A percentile compares a stretch with the other conserved stretches of the same genome.
Conservation (phyloP, 768 basidiomycete genomes). For the Cystobasidium ongulense region DNA sequence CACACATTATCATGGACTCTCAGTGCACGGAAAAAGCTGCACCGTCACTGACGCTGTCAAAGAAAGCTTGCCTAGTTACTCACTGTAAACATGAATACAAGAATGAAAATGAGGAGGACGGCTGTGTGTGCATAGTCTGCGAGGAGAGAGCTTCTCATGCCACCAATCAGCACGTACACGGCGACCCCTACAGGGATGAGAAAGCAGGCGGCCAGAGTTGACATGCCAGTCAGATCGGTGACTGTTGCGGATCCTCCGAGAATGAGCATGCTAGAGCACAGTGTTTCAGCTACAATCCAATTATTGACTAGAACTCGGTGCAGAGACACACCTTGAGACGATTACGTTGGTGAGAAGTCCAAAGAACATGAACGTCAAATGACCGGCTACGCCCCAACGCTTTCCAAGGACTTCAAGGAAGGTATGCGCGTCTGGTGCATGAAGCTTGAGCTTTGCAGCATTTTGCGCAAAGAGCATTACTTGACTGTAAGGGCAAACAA, state of each 20-base stretch:
- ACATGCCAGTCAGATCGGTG: constrained; percentile 78
- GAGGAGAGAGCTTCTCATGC: constrained; percentile 72
- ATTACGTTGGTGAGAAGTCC: constrained; percentile 83
- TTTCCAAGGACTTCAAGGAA: constrained; percentile 71
- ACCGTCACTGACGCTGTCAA: no score
- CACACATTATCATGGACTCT: no score
- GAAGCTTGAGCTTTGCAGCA: constrained; percentile 81
- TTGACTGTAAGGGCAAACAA: constrained; percentile 64
- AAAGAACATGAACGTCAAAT: constrained; percentile 80
- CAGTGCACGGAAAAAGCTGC: no score
- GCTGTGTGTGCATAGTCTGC: constrained; percentile 62
- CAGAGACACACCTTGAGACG: constrained; percentile 57
- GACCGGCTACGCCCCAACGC: constrained; percentile 68
- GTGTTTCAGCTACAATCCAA: no score
- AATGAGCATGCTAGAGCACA: constrained; percentile 45
- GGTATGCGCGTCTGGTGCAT: constrained; percentile 75
- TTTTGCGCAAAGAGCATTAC: constrained; percentile 77
- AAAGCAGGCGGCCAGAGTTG: constrained; percentile 45
- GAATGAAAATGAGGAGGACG: constrained; percentile 77
- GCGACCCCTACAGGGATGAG: constrained; percentile 27
- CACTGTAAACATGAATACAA: constrained; percentile 66
- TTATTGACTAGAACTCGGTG: constrained; percentile 37
- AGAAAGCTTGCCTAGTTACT: no score
- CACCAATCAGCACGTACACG: constrained; percentile 44
- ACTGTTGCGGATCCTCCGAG: constrained; percentile 68